These are phyloP conservation scores for Garcia nutans DNA, from an alignment of 345 rosid genomes.

Conservation along the genomic window DNA sequence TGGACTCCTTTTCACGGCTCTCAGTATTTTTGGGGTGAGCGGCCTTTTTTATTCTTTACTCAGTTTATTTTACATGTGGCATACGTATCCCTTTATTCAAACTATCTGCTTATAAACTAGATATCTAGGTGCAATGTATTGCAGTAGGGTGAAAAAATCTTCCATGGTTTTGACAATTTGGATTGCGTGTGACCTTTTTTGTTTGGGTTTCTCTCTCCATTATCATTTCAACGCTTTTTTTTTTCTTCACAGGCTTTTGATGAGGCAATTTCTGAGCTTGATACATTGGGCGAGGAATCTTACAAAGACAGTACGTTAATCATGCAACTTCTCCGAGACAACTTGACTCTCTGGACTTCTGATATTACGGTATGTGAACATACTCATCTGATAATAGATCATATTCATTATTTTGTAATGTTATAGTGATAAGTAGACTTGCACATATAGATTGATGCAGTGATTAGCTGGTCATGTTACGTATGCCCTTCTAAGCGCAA, in stretches of 20 bases:
- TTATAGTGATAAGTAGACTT: not conserved
- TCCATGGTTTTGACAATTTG: not conserved
- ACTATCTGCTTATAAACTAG: not conserved
- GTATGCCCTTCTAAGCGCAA: no score
- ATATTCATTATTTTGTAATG: no score
- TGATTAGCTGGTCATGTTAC: no score
- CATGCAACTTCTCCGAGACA: conserved; percentile 98
- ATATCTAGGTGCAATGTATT: not conserved
- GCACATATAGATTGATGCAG: no score
- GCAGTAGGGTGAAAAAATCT: not conserved
- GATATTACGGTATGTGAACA: conserved; percentile 59
- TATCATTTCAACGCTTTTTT: not conserved
- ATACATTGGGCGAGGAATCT: conserved; percentile 94
- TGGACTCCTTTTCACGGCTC: not conserved
- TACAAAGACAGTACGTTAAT: conserved; percentile 97
- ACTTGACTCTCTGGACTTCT: conserved; percentile 96
- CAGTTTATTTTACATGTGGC: not conserved
- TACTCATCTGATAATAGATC: not conserved
- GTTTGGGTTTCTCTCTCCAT: not conserved
- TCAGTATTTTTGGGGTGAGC: not conserved
- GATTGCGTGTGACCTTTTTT: not conserved
- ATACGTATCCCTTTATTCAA: not conserved
- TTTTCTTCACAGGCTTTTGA: conserved; percentile 76
- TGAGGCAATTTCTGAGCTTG: conserved; percentile 96
- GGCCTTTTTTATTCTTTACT: not conserved